A percentile compares a stretch with the other conserved stretches of the same genome.
These are phyloP conservation scores for Solanum lignicaule DNA, from an alignment of 257 asterid species.

Conservation along the genomic window DNA sequence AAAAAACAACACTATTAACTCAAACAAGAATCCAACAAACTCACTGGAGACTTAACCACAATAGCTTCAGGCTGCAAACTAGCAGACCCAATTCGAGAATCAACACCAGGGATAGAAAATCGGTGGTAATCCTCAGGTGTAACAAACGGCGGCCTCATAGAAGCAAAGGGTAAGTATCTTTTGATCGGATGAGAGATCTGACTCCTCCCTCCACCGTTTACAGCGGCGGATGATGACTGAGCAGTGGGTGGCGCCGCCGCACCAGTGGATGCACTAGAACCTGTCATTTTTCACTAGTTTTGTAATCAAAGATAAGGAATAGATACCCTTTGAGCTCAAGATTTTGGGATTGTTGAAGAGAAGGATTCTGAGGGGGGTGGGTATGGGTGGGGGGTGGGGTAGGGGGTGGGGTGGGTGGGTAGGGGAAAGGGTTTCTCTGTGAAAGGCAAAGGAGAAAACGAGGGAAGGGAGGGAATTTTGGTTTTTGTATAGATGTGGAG, in stretches of 20 bases:
- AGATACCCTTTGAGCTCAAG: neutral
- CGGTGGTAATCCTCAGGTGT: constrained; percentile 59
- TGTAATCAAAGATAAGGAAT: neutral
- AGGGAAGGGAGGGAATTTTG: constrained; percentile 96
- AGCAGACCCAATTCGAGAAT: constrained; percentile 25
- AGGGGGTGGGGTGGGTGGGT: constrained; percentile 10
- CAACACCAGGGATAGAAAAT: constrained; percentile 43
- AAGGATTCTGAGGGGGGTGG: neutral
- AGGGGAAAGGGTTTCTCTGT: neutral
- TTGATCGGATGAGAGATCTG: constrained; percentile 44
- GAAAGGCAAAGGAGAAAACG: constrained; percentile 29
- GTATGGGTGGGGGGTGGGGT: constrained; percentile 4
- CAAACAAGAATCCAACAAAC: constrained; percentile 9
- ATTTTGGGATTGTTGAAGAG: neutral
- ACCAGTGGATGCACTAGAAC: constrained; percentile 33
- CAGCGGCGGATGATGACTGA: constrained; percentile 27
- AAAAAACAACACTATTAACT: neutral
- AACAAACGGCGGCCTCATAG: constrained; percentile 74
- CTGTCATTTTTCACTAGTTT: constrained; percentile 23
- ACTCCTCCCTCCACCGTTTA: constrained; percentile 26
- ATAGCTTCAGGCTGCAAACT: constrained; percentile 39
- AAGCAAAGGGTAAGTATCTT: constrained; percentile 65
- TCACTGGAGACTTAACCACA: constrained; percentile 67
- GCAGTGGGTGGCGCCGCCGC: constrained; percentile 36
- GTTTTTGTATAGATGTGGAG: constrained; percentile 86